These are phyloP conservation scores for Bipolaris cookei DNA, from an alignment of 2,329 filamentous ascomycete genomes.

Conservation along the genomic window DNA sequence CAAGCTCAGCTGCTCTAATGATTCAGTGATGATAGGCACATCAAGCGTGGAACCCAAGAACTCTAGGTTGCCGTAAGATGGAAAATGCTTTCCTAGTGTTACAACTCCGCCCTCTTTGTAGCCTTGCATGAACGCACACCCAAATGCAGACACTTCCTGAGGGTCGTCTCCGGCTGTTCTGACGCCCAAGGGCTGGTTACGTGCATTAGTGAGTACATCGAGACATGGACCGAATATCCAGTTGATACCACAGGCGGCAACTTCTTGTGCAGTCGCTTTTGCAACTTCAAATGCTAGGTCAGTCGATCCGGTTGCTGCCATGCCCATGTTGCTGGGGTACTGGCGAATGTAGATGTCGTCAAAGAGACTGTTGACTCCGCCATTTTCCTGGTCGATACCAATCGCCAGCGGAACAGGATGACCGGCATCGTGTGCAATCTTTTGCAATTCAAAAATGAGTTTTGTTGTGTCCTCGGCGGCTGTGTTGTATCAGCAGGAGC, in stretches of 20 bases:
- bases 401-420: slow-evolving; percentile 90
- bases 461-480: slow-evolving; percentile 88
- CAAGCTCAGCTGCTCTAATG: slow-evolving; percentile 88
- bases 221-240: slow-evolving; percentile 92
- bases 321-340: slow-evolving; percentile 95
- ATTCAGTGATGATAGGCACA: slow-evolving; percentile 94
- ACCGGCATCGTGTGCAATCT: slow-evolving; percentile 86
- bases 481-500: slow-evolving; percentile 52
- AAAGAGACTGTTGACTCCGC: slow-evolving; percentile 94
- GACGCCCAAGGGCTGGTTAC: slow-evolving; percentile 88
- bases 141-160: slow-evolving; percentile 91
- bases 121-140: slow-evolving; percentile 87
- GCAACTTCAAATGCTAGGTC: slow-evolving; percentile 88
- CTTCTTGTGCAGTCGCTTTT: slow-evolving; percentile 89
- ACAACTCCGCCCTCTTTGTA: slow-evolving; percentile 89
- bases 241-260: slow-evolving; percentile 92
- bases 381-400: slow-evolving; percentile 95
- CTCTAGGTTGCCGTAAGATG: slow-evolving; percentile 93
- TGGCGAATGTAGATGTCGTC: slow-evolving; percentile 96
- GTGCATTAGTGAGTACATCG: slow-evolving; percentile 91
- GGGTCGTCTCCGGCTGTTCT: slow-evolving; percentile 91
- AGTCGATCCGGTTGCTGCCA: slow-evolving; percentile 87
- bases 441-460: slow-evolving; percentile 89
- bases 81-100: slow-evolving; percentile 95
- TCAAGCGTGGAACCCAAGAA: slow-evolving; percentile 90